Base-by-base conservation (phyloP, 2,329 filamentous ascomycete genomes). In the Aspergillus sojae region DNA sequence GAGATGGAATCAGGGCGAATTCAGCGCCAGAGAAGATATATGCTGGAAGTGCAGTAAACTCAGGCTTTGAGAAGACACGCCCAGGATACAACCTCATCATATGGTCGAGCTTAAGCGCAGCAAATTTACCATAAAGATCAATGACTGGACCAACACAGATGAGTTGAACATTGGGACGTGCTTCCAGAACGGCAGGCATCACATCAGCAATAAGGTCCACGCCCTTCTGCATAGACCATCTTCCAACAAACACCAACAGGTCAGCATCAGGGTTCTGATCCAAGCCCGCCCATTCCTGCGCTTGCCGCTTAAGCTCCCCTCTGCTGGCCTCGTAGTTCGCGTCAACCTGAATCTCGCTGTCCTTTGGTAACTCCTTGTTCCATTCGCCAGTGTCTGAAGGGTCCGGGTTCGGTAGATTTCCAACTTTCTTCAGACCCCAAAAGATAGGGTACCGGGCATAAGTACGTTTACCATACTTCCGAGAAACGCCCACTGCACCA, bases 151-250 rank as follows among this genome's bases (percentile, higher is more conserved):
- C 88, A 48, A 90, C 76, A 66, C 84, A 86, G 52, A 90, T 86
- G 10, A 90, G 79, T 70, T 90, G 88, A 0, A 84, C 84, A 65
- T 87, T 84, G 2, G 83, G 81, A 65, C 88, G 81, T 62, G 85
- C 80, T 69, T 90, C 87, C 4, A 90, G 80, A 34, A 90, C 81
- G 34, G 83, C 82, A 23, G 88, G 87, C 75, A 90, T 88, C 45
- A 90, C 86, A 70, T 90, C 88, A 21, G 88, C 88, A 68, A 90
- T 90, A 57, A 90, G 78, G 72, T 91, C 88, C 58, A 90, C 82
- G 59, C 88, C 88, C 74, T 91, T 91, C 70, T 91, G 88, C 81
- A 88, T 85, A 11, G 85, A 88, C 88, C 88, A 91, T 65, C 88
- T 84, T 62, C 88, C 88, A 52, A 90, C 88, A 68, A 91, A 91